These are phyloP conservation scores for Heimioporus sp. DNA, from an alignment of 768 basidiomycete species.

Conservation along the genomic window DNA sequence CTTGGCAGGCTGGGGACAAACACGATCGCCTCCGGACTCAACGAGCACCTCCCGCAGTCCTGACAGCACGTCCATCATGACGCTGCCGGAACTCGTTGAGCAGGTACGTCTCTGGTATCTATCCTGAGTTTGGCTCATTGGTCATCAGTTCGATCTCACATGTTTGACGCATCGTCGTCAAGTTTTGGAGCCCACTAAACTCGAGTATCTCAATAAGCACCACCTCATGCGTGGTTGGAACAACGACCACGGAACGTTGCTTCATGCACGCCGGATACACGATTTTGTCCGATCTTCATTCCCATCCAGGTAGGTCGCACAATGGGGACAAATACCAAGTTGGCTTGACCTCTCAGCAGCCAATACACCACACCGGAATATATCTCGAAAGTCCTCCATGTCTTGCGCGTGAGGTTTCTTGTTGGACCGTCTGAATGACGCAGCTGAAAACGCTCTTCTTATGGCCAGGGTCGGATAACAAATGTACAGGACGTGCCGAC, in stretches of 20 bases:
- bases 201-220: conserved; percentile 87
- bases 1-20: conserved; percentile 87
- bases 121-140: background rate
- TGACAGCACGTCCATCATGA: conserved; percentile 65
- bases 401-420: conserved; percentile 48
- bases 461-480: conserved; percentile 58
- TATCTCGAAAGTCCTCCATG: conserved; percentile 60
- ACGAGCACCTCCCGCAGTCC: conserved; percentile 42
- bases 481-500: conserved; percentile 70
- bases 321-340: background rate
- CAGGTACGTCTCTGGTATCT: conserved; percentile 40
- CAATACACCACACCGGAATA: conserved; percentile 52
- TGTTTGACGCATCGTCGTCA: conserved; percentile 80
- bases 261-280: conserved; percentile 54
- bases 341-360: conserved; percentile 25
- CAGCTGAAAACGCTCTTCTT: background rate
- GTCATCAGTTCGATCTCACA: conserved; percentile 66
- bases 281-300: conserved; percentile 53
- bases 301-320: conserved; percentile 48
- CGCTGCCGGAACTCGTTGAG: conserved; percentile 60
- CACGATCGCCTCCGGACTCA: conserved; percentile 29
- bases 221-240: conserved; percentile 64
- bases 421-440: background rate
- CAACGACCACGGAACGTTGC: conserved; percentile 47
- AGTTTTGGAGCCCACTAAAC: conserved; percentile 74